A percentile compares a stretch with the other conserved stretches of the same genome.
Evolutionary conservation across 257 asterid species (phyloP).

Genomic region (Nicotiana obtusifolia): DNA sequence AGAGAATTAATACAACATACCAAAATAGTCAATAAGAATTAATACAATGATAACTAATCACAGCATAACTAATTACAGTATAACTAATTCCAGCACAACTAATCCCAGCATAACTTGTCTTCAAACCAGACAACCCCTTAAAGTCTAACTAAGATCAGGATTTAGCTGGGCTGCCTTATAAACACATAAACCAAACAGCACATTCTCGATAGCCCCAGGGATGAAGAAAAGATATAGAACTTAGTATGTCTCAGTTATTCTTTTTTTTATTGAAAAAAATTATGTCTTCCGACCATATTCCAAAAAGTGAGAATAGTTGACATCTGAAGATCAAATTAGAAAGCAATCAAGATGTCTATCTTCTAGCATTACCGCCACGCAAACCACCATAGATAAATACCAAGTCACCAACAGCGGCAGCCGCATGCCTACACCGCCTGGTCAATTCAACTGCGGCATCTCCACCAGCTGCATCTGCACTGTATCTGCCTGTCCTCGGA

Average conservation of each 20-base stretch:
- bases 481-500: conserved; percentile 93
- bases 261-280: too few species aligned
- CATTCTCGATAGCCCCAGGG: background rate
- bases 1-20: too few species aligned
- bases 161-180: background rate
- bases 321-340: background rate
- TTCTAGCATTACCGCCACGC: conserved; percentile 83
- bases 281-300: background rate
- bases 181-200: background rate
- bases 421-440: conserved; percentile 97
- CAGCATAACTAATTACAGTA: too few species aligned
- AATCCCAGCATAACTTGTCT: too few species aligned
- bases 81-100: too few species aligned
- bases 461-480: conserved; percentile 99
- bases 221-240: background rate
- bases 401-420: conserved; percentile 97
- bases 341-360: background rate
- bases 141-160: background rate
- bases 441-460: conserved; percentile 98
- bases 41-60: too few species aligned
- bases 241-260: background rate
- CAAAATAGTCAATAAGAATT: too few species aligned
- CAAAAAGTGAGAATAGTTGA: background rate
- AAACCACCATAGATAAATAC: conserved; percentile 94
- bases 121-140: too few species aligned